Evolutionary conservation across 306 rosid species (phyloP), one percentile per base, ranked within the genome.

Genomic region (Malus sieversii): DNA sequence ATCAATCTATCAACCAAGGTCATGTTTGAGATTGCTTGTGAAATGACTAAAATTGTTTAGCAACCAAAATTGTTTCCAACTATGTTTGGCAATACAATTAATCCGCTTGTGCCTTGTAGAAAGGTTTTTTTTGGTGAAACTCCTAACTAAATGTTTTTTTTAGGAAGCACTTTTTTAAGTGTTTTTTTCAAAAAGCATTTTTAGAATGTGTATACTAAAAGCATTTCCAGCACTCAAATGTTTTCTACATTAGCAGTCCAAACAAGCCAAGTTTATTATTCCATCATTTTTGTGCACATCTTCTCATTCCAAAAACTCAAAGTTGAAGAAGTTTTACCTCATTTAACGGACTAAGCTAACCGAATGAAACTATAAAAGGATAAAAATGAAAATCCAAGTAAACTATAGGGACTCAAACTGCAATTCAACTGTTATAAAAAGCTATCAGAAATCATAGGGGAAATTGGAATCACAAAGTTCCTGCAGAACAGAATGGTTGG

Each of bases 391-490:
- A 48, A 48, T 48, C 20, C 3, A 48, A 48, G 55, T 15, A 48
- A 15, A 48, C 20, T 48, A 48, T 2, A 48, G 55, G 55, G 55
- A 48, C 55, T 48, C 6, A 15, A 4, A 16, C 8, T 48, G 55
- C 55, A 15, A 48, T 48, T 48, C 55, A 48, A 48, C 42, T 48
- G 20, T 18, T 16, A 5, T 1, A 12, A 4, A 61, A 61, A 61
- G 19, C 33, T 61, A 18, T 13, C 52, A 48, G 77, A 13, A 72
- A 59, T 70, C n/a, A 35, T n/a, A 55, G 10, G 57, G 78, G 80
- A 23, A 79, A 73, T 71, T 75, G 85, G 75, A 83, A 86, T 64
- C 59, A 59, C 38, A 83, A 63, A 59, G 61, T n/a, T 22, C 35
- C 78, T 22, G 59, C 61, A 75, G 40, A 70, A 72, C 61, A 71